phyloP scores from a whole-genome alignment of 805 yeast genomes.

The Clavispora carvajalis region DNA sequence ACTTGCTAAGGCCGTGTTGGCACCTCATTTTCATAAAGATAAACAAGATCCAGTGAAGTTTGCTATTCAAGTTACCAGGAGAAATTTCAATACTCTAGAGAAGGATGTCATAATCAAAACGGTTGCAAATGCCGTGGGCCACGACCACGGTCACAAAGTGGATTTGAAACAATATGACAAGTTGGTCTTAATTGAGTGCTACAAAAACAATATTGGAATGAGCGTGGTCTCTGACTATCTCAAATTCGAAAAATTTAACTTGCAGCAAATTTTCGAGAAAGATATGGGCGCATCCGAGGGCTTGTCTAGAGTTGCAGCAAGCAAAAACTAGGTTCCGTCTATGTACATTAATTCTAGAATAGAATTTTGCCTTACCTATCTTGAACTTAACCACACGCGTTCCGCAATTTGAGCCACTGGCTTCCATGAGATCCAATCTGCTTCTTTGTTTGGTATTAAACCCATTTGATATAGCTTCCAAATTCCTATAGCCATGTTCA shows the following conservation, averaged over 20 bases:
- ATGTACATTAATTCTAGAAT: not conserved
- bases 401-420: slow-evolving; percentile 17
- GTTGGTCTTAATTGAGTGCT: slow-evolving; percentile 79
- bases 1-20: slow-evolving; percentile 55
- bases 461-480: slow-evolving; percentile 90
- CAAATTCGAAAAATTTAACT: slow-evolving; percentile 61
- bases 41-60: slow-evolving; percentile 45
- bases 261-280: slow-evolving; percentile 72
- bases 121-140: slow-evolving; percentile 69
- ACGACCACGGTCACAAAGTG: slow-evolving; percentile 65
- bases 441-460: slow-evolving; percentile 73
- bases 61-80: slow-evolving; percentile 73
- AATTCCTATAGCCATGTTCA: slow-evolving; percentile 66
- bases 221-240: slow-evolving; percentile 69
- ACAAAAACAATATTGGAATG: slow-evolving; percentile 83
- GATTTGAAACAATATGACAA: slow-evolving; percentile 77
- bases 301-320: slow-evolving; percentile 10
- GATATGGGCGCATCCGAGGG: slow-evolving; percentile 17
- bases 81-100: slow-evolving; percentile 72
- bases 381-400: slow-evolving; percentile 2
- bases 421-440: slow-evolving; percentile 95
- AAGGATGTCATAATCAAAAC: slow-evolving; percentile 69
- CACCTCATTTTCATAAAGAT: slow-evolving; percentile 58
- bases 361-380: not conserved
- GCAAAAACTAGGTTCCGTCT: not conserved